These are phyloP conservation scores for Penicillium thymicola DNA, from an alignment of 2,329 filamentous ascomycete species.

Conservation along the genomic window DNA sequence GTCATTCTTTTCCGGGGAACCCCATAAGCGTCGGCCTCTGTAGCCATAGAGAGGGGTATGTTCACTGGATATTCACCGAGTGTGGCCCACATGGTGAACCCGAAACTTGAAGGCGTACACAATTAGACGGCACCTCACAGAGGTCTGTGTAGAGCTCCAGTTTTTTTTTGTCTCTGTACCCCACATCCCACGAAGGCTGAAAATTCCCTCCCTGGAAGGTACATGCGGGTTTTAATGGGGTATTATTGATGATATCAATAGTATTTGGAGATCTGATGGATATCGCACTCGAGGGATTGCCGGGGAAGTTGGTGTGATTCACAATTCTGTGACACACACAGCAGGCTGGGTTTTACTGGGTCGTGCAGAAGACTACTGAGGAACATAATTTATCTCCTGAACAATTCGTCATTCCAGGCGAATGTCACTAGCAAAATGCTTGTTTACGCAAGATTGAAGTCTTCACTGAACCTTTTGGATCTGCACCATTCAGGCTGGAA, in stretches of 20 bases:
- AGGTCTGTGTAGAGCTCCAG: not conserved
- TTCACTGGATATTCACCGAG: constrained; percentile 9
- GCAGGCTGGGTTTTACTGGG: too few relatives aligned
- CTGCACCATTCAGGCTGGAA: too few relatives aligned
- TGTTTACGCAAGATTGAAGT: too few relatives aligned
- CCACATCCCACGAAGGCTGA: constrained; percentile 10
- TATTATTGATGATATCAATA: constrained; percentile 10
- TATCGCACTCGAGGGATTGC: too few relatives aligned
- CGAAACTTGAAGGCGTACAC: not conserved
- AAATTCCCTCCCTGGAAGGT: constrained; percentile 19
- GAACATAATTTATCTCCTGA: too few relatives aligned
- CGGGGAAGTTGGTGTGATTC: too few relatives aligned
- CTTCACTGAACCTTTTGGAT: too few relatives aligned
- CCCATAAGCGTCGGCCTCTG: constrained; percentile 14
- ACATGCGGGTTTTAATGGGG: constrained; percentile 9
- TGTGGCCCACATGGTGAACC: constrained; percentile 10
- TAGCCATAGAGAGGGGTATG: constrained; percentile 6
- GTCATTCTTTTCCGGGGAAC: constrained; percentile 13
- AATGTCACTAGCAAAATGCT: too few relatives aligned
- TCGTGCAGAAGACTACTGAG: too few relatives aligned
- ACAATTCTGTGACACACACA: too few relatives aligned
- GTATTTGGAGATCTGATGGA: too few relatives aligned
- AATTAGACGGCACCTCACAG: not conserved
- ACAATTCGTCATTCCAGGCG: too few relatives aligned
- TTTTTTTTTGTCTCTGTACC: constrained; percentile 1